These are phyloP conservation scores for Coemansia sp. DNA, from an alignment of 192 early-diverging fungal species.

Conservation along the genomic window DNA sequence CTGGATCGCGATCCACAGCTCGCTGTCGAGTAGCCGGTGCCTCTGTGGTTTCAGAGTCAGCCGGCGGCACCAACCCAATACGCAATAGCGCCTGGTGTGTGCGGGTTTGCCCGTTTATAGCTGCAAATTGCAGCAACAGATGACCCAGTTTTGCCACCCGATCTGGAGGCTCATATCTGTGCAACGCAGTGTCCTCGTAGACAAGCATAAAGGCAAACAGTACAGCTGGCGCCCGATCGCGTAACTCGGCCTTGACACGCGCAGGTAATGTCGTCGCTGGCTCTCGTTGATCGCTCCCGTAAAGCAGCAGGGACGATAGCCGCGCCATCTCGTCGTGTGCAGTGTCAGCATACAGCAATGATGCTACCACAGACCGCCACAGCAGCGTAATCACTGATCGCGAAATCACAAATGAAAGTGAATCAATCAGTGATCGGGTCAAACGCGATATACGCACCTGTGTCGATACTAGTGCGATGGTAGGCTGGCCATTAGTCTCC, in stretches of 20 bases:
- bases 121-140: slow-evolving; percentile 29
- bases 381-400: slow-evolving; percentile 12
- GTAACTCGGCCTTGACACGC: slow-evolving; percentile 27
- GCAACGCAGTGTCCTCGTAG: slow-evolving; percentile 33
- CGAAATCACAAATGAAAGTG: slow-evolving; percentile 42
- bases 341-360: neutral
- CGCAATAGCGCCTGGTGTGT: slow-evolving; percentile 15
- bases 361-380: slow-evolving; percentile 22
- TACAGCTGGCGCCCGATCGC: slow-evolving; percentile 28
- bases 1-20: neutral
- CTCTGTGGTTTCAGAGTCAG: neutral
- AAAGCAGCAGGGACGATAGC: slow-evolving; percentile 23
- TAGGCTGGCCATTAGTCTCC: neutral
- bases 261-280: slow-evolving; percentile 14
- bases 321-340: slow-evolving; percentile 17
- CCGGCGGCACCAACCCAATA: neutral
- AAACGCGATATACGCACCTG: slow-evolving; percentile 21
- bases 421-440: slow-evolving; percentile 3
- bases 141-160: slow-evolving; percentile 16
- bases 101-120: slow-evolving; percentile 1
- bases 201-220: slow-evolving; percentile 43
- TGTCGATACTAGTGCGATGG: slow-evolving; percentile 5
- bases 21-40: slow-evolving; percentile 9
- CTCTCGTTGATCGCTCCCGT: slow-evolving; percentile 14
- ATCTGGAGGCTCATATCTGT: slow-evolving; percentile 17